Percentiles rank a stretch among this genome's conserved stretches.
phyloP scores from a whole-genome alignment of 176 grass and related monocot species.

The Zoysia pacifica region DNA sequence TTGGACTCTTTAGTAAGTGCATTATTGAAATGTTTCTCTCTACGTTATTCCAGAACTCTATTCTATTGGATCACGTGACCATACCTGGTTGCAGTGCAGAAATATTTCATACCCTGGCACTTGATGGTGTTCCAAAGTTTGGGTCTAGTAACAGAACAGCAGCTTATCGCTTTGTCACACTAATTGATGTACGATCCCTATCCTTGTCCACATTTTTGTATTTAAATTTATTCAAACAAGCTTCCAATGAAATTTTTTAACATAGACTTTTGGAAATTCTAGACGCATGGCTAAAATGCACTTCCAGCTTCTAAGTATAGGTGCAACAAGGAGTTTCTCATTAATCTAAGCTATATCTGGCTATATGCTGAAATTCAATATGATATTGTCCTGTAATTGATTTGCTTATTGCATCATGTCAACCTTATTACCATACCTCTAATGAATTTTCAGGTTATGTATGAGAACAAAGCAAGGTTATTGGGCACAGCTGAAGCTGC shows the following conservation, averaged over 20 bases:
- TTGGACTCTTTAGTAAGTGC: slow-evolving; percentile 89
- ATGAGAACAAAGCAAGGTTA: slow-evolving; percentile 83
- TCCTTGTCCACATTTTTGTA: slow-evolving; percentile 5
- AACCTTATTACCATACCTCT: neutral
- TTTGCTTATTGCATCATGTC: neutral
- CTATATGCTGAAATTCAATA: neutral
- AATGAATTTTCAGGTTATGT: slow-evolving; percentile 72
- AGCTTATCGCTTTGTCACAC: slow-evolving; percentile 89
- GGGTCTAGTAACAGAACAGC: slow-evolving; percentile 75
- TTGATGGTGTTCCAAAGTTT: slow-evolving; percentile 89
- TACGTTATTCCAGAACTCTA: neutral
- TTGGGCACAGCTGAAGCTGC: slow-evolving; percentile 83
- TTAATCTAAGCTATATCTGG: slow-evolving; percentile 6
- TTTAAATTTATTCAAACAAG: slow-evolving; percentile 11
- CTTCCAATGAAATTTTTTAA: neutral
- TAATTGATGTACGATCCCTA: slow-evolving; percentile 74
- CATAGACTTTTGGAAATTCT: neutral
- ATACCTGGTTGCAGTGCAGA: slow-evolving; percentile 47
- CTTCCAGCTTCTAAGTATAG: neutral
- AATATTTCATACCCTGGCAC: slow-evolving; percentile 83
- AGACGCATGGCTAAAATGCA: neutral
- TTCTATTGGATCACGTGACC: neutral
- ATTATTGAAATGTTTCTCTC: neutral
- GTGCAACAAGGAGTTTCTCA: neutral
- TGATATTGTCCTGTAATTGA: neutral